Evolutionary conservation across 768 basidiomycete species (phyloP), one percentile per base, ranked within the genome.

Genomic region (Mycena floridula): DNA sequence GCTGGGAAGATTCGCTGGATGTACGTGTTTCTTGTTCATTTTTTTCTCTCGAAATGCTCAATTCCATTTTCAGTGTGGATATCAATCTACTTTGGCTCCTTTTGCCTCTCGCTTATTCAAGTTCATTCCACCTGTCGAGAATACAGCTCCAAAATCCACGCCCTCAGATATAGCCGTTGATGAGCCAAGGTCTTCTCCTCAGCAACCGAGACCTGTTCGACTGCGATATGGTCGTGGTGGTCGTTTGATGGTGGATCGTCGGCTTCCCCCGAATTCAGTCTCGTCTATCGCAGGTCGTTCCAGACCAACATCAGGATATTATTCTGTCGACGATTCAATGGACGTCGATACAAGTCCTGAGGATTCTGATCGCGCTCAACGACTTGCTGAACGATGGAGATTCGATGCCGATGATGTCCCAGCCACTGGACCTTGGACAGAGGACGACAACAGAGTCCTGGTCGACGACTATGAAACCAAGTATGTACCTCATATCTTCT

Each of bases 1-100:
- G 80, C 40, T 95, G 90, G 84, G 93, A 95, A 53, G 93, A 97
- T 57, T 69, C 73, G 42, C 73, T 89, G 50, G 93, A 96, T 63
- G 87, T 90, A 57, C 58, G 76, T 62, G 2, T 41, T 44, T 26
- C 37, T 12, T 28, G 12, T 16, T 37, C 8, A 11, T 2, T 21
- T 27, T 25, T 38, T 28, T 12, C 36, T 43, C 7, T 39, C 30
- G 13, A 46, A 11, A 32, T 37, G 26, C 40, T 37, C 5, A 45
- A 38, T 18, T 43, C 16, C 23, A 37, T 37, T 48, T 40, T 3
- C 50, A 89, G 85, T 77, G 77, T 49, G 72, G 85, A 1, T 93
- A 85, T 56, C 86, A 92, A 57, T 68, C 80, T 5, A 69, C 73
- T 1, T 74, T 76, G 0, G 61, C 72, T 0, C 65, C 88, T 0